phyloP scores from a whole-genome alignment of 495 filamentous ascomycete species.

The Aspergillus coremiiformis region DNA sequence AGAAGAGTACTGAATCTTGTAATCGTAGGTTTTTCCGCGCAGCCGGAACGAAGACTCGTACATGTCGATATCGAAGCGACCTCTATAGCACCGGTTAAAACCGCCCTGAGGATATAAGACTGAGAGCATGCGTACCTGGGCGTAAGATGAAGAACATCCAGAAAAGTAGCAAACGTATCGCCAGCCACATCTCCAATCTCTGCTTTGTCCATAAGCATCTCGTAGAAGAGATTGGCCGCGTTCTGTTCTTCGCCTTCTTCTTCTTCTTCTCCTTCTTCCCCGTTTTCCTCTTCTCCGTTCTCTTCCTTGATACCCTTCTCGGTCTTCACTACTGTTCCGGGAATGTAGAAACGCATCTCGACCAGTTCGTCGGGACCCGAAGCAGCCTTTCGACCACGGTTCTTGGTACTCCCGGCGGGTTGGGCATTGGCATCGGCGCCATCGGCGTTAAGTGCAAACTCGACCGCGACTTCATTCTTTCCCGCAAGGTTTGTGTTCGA shows the following conservation, averaged over 20 bases:
- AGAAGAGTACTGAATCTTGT: conserved; percentile 96
- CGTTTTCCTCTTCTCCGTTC: conserved; percentile 64
- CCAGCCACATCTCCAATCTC: conserved; percentile 98
- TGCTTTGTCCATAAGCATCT: conserved; percentile 95
- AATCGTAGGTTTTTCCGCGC: conserved; percentile 98
- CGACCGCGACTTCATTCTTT: conserved; percentile 95
- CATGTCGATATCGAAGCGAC: conserved; percentile 99
- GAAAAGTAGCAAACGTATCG: conserved; percentile 93
- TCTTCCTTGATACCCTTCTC: conserved; percentile 52
- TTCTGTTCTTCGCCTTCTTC: conserved; percentile 78
- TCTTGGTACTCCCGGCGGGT: conserved; percentile 63
- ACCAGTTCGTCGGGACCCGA: conserved; percentile 87
- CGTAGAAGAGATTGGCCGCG: conserved; percentile 91
- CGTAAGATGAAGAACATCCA: conserved; percentile 95
- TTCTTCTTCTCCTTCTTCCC: conserved; percentile 58
- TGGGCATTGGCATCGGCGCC: conserved; percentile 66
- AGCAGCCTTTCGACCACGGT: conserved; percentile 78
- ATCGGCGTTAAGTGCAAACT: conserved; percentile 70
- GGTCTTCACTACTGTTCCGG: conserved; percentile 80
- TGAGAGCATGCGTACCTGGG: conserved; percentile 59
- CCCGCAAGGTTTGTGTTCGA: conserved; percentile 96
- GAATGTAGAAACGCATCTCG: conserved; percentile 99
- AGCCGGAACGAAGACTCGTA: conserved; percentile 97
- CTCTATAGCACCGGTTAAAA: conserved; percentile 51
- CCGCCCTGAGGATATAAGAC: neutral